Base-by-base conservation (phyloP, 2,329 filamentous ascomycete genomes). In the Ceratocystis colombiana region DNA sequence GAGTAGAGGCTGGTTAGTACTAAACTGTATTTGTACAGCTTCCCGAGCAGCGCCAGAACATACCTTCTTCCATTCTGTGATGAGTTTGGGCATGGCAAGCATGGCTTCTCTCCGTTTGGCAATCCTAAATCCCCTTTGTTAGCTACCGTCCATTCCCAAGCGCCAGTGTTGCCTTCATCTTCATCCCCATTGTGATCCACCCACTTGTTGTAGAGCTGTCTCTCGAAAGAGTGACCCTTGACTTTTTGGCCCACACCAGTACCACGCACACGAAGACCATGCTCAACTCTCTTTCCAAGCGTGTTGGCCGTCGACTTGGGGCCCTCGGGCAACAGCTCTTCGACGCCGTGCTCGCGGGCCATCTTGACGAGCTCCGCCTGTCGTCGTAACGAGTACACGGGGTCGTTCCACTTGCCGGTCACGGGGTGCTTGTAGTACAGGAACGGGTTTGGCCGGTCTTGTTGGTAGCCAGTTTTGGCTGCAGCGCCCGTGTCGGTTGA, bases 211-310 rank as follows among this genome's bases (percentile, higher is more conserved):
- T 89, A 87, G 79, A 96, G 79, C 72, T 88, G 88, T 74, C 94
- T 85, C 81, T 99, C 94, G 85, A 92, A 89, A 72, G 85, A 82
- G 77, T 96, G 93, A 76, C 94, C 94, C 87, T 97, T 99, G 75
- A 96, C 93, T 77, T 83, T 86, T 78, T 96, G 87, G 67, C 91
- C 93, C 71, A 90, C 86, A 80, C 94, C 93, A 1, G 93, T 97
- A 72, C 93, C 93, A 83, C 92, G 93, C 67, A 96, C 88, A 69
- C 87, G 82, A 75, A 96, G 75, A 62, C 92, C 93, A 70, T 87
- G 82, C 79, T 95, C 88, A 67, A 90, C 84, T 67, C 89, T 80
- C 75, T 85, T 83, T 72, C 84, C 81, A 72, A 91, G 82, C 75
- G 81, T 85, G 74, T 84, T 82, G 71, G 86, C 87, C 1, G 87